Evolutionary conservation across 2,329 filamentous ascomycete genomes (phyloP), one percentile per base, ranked within the genome.

Genomic region (Alternaria consortialis): DNA sequence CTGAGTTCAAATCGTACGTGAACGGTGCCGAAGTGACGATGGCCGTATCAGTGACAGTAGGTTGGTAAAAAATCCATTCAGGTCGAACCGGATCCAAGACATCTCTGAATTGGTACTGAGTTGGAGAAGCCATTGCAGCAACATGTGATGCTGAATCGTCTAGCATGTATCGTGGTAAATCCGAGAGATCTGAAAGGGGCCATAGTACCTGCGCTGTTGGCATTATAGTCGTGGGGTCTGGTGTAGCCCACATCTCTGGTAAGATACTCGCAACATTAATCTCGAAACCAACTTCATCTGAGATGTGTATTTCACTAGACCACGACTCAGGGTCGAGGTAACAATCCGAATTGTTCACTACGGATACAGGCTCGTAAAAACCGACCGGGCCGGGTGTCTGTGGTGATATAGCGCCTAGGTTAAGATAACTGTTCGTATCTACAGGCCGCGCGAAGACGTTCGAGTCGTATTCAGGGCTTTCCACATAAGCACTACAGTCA

Each of bases 21-120:
- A 72, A 76, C 9, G 65, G 59, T 20, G 64, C 63, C 7, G 66
- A 65, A 20, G 65, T 71, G 13, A 61, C 65, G 9, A 72, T 55
- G 32, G 67, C 81, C 53, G 82, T 74, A 27, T 81, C 72, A 36
- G 76, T 77, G 15, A 80, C 78, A 36, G 78, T 80, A 67, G 82
- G 83, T 47, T 80, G 78, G 68, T 84, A 84, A 31, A 77, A 79
- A 11, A 77, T 76, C 83, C 84, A 85, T 11, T 80, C 80, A 15
- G 84, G 80, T 52, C 82, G 82, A 36, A 80, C 78, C 13, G 76
- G 71, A 40, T 55, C 55, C 3, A 36, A 36, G 20, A 8, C 7
- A n/a, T 50, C 25, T 25, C 31, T 37, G 32, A 50, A n/a, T 9
- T 72, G 74, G 53, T 63, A 66, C 34, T 75, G 46, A 23, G 69